phyloP scores from a whole-genome alignment of 1,139 yeast genomes.

The Geotrichum bryndzae region DNA sequence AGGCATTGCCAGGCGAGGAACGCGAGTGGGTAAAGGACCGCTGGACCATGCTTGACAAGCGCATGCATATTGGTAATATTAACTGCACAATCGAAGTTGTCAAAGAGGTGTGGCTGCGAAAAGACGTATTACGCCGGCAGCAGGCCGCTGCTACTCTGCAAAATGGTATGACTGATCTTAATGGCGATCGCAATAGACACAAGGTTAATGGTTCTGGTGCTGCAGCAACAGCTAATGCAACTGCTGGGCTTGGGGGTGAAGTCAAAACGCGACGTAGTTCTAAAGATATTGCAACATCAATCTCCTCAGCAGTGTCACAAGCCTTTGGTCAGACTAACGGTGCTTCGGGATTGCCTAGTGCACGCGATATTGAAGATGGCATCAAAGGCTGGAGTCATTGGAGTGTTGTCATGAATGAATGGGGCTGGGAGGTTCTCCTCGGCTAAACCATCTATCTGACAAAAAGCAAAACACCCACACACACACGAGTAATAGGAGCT shows the following conservation, averaged over 20 bases:
- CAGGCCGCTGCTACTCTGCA: conserved; percentile 2
- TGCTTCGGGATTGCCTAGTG: conserved; percentile 23
- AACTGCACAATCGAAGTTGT: conserved; percentile 64
- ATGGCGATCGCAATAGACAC: not conserved
- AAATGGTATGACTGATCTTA: not conserved
- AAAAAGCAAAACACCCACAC: not conserved
- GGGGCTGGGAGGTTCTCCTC: conserved; percentile 67
- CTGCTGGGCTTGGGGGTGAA: not conserved
- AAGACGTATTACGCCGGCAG: conserved; percentile 37
- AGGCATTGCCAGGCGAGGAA: conserved; percentile 51
- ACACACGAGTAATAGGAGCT: too few species aligned
- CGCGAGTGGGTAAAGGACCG: conserved; percentile 56
- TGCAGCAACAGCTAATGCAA: not conserved
- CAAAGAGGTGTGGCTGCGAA: conserved; percentile 62
- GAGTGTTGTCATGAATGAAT: conserved; percentile 63
- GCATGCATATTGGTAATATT: conserved; percentile 60
- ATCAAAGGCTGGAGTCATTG: conserved; percentile 55
- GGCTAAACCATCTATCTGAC: conserved; percentile 27
- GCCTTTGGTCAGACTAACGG: conserved; percentile 30
- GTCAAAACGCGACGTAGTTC: conserved; percentile 21
- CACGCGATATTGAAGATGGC: conserved; percentile 36
- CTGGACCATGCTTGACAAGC: conserved; percentile 50
- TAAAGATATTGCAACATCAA: conserved; percentile 36
- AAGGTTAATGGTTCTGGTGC: not conserved
- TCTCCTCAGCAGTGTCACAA: conserved; percentile 43